Evolutionary conservation across 2,329 filamentous ascomycete species (phyloP).

Genomic region (Calonectria pseudoreteaudii): DNA sequence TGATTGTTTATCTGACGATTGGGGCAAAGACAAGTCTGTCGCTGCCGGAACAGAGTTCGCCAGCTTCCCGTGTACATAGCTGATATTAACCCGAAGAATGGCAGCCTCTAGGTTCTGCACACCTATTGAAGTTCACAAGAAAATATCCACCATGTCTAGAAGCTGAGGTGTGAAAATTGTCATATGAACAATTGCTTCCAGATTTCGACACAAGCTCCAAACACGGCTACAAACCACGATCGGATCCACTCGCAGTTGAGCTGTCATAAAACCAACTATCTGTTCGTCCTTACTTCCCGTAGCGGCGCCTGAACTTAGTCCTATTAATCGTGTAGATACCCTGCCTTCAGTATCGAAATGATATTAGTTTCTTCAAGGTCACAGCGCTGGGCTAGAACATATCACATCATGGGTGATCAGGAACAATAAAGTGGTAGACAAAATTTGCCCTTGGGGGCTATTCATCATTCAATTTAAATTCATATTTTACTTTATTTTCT

Average conservation of each 20-base stretch:
- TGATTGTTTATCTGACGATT: background rate
- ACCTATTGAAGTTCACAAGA: background rate
- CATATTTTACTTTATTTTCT: conserved; percentile 16
- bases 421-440: background rate
- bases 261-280: background rate
- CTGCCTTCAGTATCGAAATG: background rate
- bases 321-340: background rate
- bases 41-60: background rate
- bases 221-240: background rate
- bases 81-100: background rate
- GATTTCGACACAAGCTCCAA: background rate
- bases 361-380: too few relatives aligned
- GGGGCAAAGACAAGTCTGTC: background rate
- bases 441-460: background rate
- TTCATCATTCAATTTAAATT: conserved; percentile 3
- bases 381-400: background rate
- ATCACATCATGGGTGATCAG: background rate
- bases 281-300: background rate
- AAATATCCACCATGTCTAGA: background rate
- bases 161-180: background rate
- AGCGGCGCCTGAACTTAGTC: too few relatives aligned
- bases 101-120: background rate
- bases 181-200: background rate
- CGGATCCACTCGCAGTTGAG: background rate
- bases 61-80: background rate